Base-by-base conservation (phyloP, 768 basidiomycete species). In the Lentinus brumalis region DNA sequence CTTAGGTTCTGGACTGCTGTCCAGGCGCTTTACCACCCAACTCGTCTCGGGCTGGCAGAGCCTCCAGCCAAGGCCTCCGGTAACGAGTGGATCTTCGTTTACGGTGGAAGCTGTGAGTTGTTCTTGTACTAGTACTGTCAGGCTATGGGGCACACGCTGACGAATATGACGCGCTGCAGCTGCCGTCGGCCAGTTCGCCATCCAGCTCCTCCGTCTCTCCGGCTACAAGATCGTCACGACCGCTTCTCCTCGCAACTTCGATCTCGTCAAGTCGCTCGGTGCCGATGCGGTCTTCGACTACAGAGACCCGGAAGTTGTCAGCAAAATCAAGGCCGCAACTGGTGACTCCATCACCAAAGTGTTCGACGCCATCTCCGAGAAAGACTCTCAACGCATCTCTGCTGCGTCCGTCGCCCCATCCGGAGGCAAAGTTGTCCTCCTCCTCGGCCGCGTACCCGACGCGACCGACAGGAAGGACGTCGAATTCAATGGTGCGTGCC, bases 171-270 rank as follows among this genome's bases (percentile, higher is more conserved):
- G 39, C 16, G 39, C 8, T 6, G 35, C 30, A 66, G 53, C 62
- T 21, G 56, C 62, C 31, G 73, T 75, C n/a, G 77, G 77, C 0
- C 67, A 69, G 31, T 74, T 66, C 58, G 77, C 77, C 0, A 71
- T 83, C 16, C 76, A 79, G 62, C 73, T 82, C 15, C 76, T 77
- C 2, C 75, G 76, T 39, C 67, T 77, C 3, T 66, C 77, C 0
- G 82, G 82, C 15, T 73, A 80, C 59, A 74, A 74, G 29, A 77
- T 83, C 49, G 72, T 80, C 18, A 75, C 81, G 7, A 80, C 79
- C 26, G 75, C 79, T 4, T 81, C 80, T 0, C 70, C 75, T 15
- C 63, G 67, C 38, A 79, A 80, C 61, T 70, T 73, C 47, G 72
- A 70, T 0, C 66, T 77, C 16, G 63, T 82, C 18, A 74, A 73